Evolutionary conservation across 1,284 basidiomycete genomes (phyloP), one percentile per base, ranked within the genome.

Genomic region (Ustilago cynodontis): DNA sequence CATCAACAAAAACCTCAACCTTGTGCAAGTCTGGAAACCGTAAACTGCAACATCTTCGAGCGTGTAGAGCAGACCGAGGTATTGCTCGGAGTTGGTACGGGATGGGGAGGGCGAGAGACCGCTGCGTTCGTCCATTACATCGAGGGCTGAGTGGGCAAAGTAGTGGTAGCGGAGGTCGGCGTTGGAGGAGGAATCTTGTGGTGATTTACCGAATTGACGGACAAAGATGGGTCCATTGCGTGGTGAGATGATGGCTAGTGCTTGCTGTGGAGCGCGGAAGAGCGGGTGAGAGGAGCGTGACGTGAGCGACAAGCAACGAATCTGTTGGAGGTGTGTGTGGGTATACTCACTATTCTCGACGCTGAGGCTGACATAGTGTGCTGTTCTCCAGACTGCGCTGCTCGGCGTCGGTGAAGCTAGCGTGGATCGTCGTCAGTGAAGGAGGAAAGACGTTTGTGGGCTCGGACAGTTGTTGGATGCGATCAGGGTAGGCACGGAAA

Each of bases 31-130:
- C 37, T 86, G 85, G 41, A 86, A 86, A 56, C 86, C 86, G 57
- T 87, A 87, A 10, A 87, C 74, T 0, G 86, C 86, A 43, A 86
- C 78, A 60, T 87, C 86, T 47, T 87, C 86, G 71, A 86, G 81
- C 0, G 84, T 84, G 58, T 83, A 84, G 4, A 87, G 78, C 37
- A 87, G 59, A 2, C 86, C 86, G 11, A 86, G 74, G 65, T 87
- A 87, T 39, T 81, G 80, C 29, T 87, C 86, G 1, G 76, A 72
- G 31, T 72, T 80, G 61, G 77, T 71, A 29, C 78, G 73, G 6
- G 64, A 59, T 13, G 45, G n/a, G 14, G n/a, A 51, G 10, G 39
- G 9, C 13, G 33, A 29, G 11, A 22, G 35, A 20, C 55, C 60
- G 63, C 43, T 82, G 56, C 85, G 79, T 54, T 87, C 85, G 39